Base-by-base conservation (phyloP, 2,329 filamentous ascomycete species). In the Cercospora sesami region DNA sequence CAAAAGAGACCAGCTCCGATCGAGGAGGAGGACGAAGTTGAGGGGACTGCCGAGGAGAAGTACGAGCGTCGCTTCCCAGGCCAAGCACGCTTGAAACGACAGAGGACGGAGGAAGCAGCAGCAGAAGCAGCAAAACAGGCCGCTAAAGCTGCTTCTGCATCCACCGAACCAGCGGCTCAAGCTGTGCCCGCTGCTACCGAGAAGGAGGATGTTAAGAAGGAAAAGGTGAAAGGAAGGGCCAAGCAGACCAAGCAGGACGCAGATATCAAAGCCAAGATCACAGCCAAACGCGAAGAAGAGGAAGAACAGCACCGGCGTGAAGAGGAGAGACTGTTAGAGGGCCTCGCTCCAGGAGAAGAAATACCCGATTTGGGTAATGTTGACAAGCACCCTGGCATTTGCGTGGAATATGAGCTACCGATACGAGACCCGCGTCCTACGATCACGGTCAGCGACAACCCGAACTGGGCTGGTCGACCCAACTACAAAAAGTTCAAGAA, bases 401-500 rank as follows among this genome's bases (percentile, higher is more conserved):
- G 70, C 61, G 92, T 95, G 75, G 86, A 90, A 70, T 91, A 96
- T 80, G 85, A 90, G 8, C 77, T 97, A 0, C 85, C 83, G 26
- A 75, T 78, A 0, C 76, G 76, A 30, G 33, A 48, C 18, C 16
- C 31, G 4, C 65, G 55, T 33, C 63, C 66, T 23, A 51, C 60
- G n/a, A 60, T 51, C 51, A 66, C 53, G 5, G 55, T 53, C n/a
- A 66, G 51, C 28, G 63, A 45, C 28, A 65, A 66, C 9, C 67
- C 67, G n/a, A 12, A 48, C 4, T 99, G 95, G 95, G 96, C 97
- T 77, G 95, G 94, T 0, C 86, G 94, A 53, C 94, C 93, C 79
- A 98, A 99, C 76, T 99, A 97, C 82, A 99, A 99, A 79, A 91
- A 88, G 74, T 99, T 99, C 76, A 84, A 65, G 85, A 23, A 84